Evolutionary conservation across 2,329 filamentous ascomycete species (phyloP), one percentile per base, ranked within the genome.

Genomic region (Hypoxylon sp.): DNA sequence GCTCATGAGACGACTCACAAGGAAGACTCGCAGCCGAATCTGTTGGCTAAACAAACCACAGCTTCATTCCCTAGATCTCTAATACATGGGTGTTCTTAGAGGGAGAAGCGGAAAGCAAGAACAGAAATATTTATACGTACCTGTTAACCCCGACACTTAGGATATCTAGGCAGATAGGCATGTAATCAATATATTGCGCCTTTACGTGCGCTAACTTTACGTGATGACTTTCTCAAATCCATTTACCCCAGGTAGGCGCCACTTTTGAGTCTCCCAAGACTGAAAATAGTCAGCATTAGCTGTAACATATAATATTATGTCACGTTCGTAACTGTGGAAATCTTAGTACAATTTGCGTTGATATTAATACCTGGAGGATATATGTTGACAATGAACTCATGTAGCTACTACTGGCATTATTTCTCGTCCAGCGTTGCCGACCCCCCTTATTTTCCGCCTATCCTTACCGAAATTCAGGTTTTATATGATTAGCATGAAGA

Each of bases 1-100:
- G 2, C 23, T 5, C 2, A 72, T 78, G 13, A 14, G 5, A 41
- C 14, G 38, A 9, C 6, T 32, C 3, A n/a, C 13, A 36, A 17
- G 11, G 5, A 5, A 23, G 23, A 23, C 23, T 23, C 23, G 5
- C 23, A 23, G 23, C 23, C 23, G 5, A 23, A 23, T 23, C 23
- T 23, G 23, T 23, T 5, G 23, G 23, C 23, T 23, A 5, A 23
- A 23, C 23, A 23, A 23, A 23, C 5, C 23, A 23, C 23, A 30
- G 28, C 28, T 30, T 9, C 6, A 30, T 30, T 30, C 6, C 6
- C 28, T 30, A 30, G 28, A 30, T 2, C 28, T 30, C 5, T 7
- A 7, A 30, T 30, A 30, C 28, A 30, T 7, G 6, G 6, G 28
- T 1, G 1, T 30, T 30, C 28, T 7, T 30, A 30, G 5, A 30